Evolutionary conservation across 768 basidiomycete genomes (phyloP), one percentile per base, ranked within the genome.

Genomic region (Hericium coralloides): DNA sequence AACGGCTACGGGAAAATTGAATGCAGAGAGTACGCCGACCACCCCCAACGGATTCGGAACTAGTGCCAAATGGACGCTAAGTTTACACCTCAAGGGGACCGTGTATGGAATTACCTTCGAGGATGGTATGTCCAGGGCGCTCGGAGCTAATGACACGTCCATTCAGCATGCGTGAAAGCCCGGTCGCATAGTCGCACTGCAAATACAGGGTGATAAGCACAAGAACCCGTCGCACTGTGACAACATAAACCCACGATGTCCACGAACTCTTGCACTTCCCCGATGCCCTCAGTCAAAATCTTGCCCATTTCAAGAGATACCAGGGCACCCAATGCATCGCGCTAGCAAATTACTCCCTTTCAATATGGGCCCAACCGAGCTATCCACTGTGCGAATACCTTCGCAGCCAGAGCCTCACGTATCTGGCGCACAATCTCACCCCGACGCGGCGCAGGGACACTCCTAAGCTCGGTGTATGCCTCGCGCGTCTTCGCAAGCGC

Each of bases 1-100:
- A 47, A 95, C 92, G 37, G 93, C 93, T 45, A 92, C 85, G 10
- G 95, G 95, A 68, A 98, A 98, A 70, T 98, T 98, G 77, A 97
- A 98, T 0, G 95, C 95, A 20, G 91, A 87, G 53, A 98, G 72
- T 10, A 95, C 71, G 2, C 74, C 80, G 9, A 87, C 76, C 2
- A 84, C 75, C 10, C 86, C 85, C 0, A 98, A 77, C 20, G 95
- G 95, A 68, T 97, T 97, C 9, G 95, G 89, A 3, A 95, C 92
- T 93, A 69, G 31, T 8, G 31, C 31, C 31, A 31, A 31, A 31
- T 31, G 31, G 31, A 31, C 31, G 10, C 10, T 31, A 9, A 31
- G 31, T 31, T 31, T 31, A 31, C 31, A 31, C 10, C 31, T 31
- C 31, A 9, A 31, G 31, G 31, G 31, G 31, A 31, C 31, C 6